Evolutionary conservation across 2,329 filamentous ascomycete genomes (phyloP), one percentile per base, ranked within the genome.

Genomic region (Botryotinia narcissicola): DNA sequence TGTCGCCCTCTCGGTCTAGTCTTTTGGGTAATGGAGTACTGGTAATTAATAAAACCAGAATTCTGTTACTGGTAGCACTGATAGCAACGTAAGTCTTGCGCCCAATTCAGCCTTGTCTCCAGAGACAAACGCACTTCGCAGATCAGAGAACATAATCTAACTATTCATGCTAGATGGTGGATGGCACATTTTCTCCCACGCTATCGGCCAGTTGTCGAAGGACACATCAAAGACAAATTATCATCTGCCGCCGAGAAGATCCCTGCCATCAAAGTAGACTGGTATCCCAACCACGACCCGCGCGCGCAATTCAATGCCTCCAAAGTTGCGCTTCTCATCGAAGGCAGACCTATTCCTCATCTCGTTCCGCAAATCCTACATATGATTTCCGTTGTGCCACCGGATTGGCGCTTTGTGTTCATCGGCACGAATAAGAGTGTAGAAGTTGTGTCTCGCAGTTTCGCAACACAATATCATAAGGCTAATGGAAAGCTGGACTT

Each of bases 321-420:
- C 54, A 80, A 80, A 79, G 83, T 89, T 59, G 87, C 86, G 35
- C 83, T 89, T 14, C 82, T 89, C 25, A 85, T 89, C 75, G 87
- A 89, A 79, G 85, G 85, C 80, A 84, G 87, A 2, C 78, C 84
- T 1, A 82, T 83, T 59, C 83, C 86, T 9, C 81, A 85, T 73
- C 84, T 89, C 54, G 86, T 86, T 5, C 87, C 87, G 1, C 81
- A 88, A 59, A 81, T 88, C 79, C 82, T 89, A 40, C 87, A 89
- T 79, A 87, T 89, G 81, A 88, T 88, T 76, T 82, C 85, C 2
- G 86, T 88, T 29, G 84, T 89, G 2, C 87, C 87, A 4, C 85
- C 86, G 0, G 86, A 88, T 81, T 89, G 87, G 87, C 84, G 84
- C 42, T 87, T 88, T 81, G 83, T 84, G 54, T 88, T 88, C 82